phyloP scores from a whole-genome alignment of 495 filamentous ascomycete species.

The Pseudoneurospora amorphoporcata region DNA sequence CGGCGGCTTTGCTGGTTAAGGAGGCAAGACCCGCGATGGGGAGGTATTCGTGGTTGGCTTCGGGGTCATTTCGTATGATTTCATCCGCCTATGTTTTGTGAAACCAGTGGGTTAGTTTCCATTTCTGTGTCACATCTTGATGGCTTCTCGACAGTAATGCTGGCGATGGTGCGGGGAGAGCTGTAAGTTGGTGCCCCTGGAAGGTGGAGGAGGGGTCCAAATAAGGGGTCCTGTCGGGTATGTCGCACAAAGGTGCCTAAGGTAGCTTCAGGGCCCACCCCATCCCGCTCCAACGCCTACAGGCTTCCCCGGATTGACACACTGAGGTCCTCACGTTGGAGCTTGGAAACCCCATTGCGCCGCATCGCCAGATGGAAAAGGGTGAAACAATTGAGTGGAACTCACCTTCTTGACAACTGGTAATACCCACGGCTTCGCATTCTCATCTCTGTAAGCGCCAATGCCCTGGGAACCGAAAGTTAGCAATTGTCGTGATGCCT shows the following conservation, averaged over 20 bases:
- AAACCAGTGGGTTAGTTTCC: conserved; percentile 13
- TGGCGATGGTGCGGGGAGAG: conserved; percentile 2
- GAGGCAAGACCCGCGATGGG: conserved; percentile 81
- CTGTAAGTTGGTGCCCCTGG: conserved; percentile 2
- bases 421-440: conserved; percentile 96
- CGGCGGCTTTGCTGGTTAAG: conserved; percentile 81
- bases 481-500: not conserved
- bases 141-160: not conserved
- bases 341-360: not conserved
- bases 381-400: conserved; percentile 2
- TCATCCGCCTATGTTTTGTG: conserved; percentile 63
- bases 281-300: not conserved
- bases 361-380: not conserved
- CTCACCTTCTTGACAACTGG: conserved; percentile 91
- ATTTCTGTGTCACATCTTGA: not conserved
- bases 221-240: not conserved
- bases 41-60: conserved; percentile 95
- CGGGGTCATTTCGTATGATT: conserved; percentile 73
- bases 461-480: conserved; percentile 47
- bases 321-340: not conserved
- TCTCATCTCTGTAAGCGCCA: conserved; percentile 90
- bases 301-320: not conserved
- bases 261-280: conserved; percentile 26
- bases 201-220: not conserved
- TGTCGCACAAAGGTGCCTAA: conserved; percentile 1